Percentiles rank a stretch among this genome's conserved stretches.
phyloP scores from a whole-genome alignment of 768 basidiomycete genomes.

The Tephrocybe rancida region DNA sequence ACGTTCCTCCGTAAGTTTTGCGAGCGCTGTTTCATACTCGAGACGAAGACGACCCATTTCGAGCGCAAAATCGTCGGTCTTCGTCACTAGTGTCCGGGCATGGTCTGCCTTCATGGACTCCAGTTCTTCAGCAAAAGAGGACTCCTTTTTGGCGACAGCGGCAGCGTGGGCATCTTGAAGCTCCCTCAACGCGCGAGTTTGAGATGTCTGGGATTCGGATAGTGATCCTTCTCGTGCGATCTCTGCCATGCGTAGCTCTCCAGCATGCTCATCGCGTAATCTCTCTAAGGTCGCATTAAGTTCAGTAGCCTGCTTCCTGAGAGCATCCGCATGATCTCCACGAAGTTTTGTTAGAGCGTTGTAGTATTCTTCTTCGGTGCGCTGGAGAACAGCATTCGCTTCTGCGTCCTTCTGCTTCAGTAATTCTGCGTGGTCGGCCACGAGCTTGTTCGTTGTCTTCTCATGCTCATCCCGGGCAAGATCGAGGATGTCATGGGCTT shows the following conservation, averaged over 20 bases:
- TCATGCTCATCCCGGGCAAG: slow-evolving; percentile 57
- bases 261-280: slow-evolving; percentile 75
- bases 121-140: slow-evolving; percentile 63
- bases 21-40: slow-evolving; percentile 56
- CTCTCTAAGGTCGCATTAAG: slow-evolving; percentile 65
- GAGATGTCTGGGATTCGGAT: slow-evolving; percentile 73
- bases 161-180: slow-evolving; percentile 76
- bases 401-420: slow-evolving; percentile 66
- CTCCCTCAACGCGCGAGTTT: slow-evolving; percentile 58
- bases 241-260: slow-evolving; percentile 72
- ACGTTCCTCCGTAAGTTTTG: slow-evolving; percentile 58
- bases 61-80: slow-evolving; percentile 61
- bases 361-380: slow-evolving; percentile 82
- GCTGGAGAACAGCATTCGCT: slow-evolving; percentile 56
- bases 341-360: slow-evolving; percentile 79
- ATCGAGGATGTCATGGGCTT: slow-evolving; percentile 52
- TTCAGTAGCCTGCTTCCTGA: slow-evolving; percentile 65
- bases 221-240: slow-evolving; percentile 75
- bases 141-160: slow-evolving; percentile 67
- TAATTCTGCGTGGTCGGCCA: slow-evolving; percentile 54
- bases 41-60: slow-evolving; percentile 62
- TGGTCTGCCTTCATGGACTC: slow-evolving; percentile 71
- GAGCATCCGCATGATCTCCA: slow-evolving; percentile 64
- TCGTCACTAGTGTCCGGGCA: slow-evolving; percentile 47
- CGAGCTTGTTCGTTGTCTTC: slow-evolving; percentile 45